phyloP scores from a whole-genome alignment of 2,329 filamentous ascomycete species.

The Hymenoscyphus occultus region DNA sequence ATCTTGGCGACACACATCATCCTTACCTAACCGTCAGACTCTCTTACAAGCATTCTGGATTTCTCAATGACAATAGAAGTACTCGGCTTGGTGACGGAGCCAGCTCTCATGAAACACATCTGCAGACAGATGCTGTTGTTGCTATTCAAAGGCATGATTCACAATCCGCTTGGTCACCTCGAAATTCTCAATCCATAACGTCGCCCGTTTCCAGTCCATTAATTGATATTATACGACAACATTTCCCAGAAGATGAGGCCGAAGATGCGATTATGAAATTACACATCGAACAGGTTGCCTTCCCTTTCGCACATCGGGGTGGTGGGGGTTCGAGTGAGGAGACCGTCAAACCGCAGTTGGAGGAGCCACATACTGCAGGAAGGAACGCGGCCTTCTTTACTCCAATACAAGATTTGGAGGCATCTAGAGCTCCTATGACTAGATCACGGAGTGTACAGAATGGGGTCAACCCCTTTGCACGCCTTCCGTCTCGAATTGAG shows the following conservation, averaged over 20 bases:
- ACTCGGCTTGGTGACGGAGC: conserved; percentile 34
- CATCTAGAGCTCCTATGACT: not conserved
- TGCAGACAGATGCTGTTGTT: conserved; percentile 53
- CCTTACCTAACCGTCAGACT: conserved; percentile 52
- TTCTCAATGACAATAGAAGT: conserved; percentile 39
- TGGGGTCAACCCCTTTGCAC: conserved; percentile 4
- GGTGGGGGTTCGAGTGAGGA: conserved; percentile 21
- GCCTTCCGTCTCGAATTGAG: conserved; percentile 5
- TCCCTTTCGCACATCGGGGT: conserved; percentile 15
- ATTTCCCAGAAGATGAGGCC: conserved; percentile 25
- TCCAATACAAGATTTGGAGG: not conserved
- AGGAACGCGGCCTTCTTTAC: conserved; percentile 9
- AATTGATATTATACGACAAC: conserved; percentile 28
- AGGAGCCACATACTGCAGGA: not conserved
- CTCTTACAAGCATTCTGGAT: conserved; percentile 55
- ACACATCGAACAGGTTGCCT: conserved; percentile 19
- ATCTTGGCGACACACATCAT: conserved; percentile 49
- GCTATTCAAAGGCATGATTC: conserved; percentile 48
- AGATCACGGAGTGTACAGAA: conserved; percentile 5
- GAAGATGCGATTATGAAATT: conserved; percentile 25
- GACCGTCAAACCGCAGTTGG: conserved; percentile 19
- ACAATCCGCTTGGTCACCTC: conserved; percentile 51
- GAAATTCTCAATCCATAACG: conserved; percentile 38
- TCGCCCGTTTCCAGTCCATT: conserved; percentile 24
- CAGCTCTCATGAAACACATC: conserved; percentile 44